A percentile compares a stretch with the other conserved stretches of the same genome.
Evolutionary conservation across 768 basidiomycete genomes (phyloP).

Genomic region (Tulasnella sp.): DNA sequence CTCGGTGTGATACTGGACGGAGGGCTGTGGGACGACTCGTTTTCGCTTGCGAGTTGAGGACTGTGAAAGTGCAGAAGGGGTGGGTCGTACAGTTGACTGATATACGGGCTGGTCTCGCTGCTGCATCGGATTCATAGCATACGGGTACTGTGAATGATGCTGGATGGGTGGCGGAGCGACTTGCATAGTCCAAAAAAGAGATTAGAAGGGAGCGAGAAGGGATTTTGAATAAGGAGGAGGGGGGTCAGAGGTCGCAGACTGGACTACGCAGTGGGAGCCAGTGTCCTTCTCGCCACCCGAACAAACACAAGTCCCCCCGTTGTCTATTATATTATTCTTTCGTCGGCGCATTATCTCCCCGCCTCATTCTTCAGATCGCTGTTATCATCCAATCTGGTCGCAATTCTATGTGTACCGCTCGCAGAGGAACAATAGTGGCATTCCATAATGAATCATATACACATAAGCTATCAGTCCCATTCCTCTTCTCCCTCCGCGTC

Average conservation of each 20-base stretch:
- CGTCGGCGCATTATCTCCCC: too few relatives aligned
- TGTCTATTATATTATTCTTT: background rate
- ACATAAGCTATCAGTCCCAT: conserved; percentile 11
- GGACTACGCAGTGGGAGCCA: conserved; percentile 9
- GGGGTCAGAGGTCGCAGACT: background rate
- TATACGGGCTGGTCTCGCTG: background rate
- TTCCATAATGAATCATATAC: background rate
- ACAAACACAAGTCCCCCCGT: background rate
- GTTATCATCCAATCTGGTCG: background rate
- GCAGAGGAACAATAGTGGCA: background rate
- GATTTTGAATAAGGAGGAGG: background rate
- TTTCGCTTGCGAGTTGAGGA: conserved; percentile 15
- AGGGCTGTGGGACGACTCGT: conserved; percentile 13
- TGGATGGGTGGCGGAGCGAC: conserved; percentile 6
- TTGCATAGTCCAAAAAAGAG: conserved; percentile 6
- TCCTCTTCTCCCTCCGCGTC: conserved; percentile 24
- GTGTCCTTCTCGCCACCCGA: background rate
- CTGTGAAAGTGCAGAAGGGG: background rate
- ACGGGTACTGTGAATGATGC: background rate
- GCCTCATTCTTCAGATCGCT: background rate
- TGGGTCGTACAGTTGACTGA: conserved; percentile 12
- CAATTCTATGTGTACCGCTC: too few relatives aligned
- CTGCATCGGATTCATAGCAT: conserved; percentile 7
- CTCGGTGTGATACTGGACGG: conserved; percentile 17
- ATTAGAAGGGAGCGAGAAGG: background rate